These are phyloP conservation scores for Saccharum officinarum DNA, from an alignment of 176 grass and related monocot genomes.

Conservation along the genomic window DNA sequence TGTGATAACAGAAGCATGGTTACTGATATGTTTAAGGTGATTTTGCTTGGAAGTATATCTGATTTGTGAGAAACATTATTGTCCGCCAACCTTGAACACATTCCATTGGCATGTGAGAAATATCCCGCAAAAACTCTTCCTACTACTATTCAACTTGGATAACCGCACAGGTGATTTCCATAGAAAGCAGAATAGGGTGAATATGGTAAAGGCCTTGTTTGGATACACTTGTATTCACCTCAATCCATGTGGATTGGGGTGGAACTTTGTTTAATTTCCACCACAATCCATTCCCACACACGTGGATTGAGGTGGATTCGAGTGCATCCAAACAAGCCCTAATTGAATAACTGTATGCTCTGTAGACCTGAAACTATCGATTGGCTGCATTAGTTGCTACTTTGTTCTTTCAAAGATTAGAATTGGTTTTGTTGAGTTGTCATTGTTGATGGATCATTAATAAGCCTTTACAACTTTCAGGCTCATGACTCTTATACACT, in stretches of 20 bases:
- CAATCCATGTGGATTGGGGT: too few relatives aligned
- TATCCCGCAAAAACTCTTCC: background rate
- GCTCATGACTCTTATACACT: background rate
- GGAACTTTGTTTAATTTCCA: too few relatives aligned
- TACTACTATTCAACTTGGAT: background rate
- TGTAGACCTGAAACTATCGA: background rate
- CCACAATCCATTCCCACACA: too few relatives aligned
- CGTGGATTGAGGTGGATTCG: too few relatives aligned
- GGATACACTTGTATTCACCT: too few relatives aligned
- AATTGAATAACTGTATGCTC: background rate
- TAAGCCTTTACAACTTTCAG: background rate
- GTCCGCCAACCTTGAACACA: background rate
- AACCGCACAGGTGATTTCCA: background rate
- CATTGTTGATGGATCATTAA: background rate
- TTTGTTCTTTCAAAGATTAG: background rate
- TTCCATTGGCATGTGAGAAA: background rate
- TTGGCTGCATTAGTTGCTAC: background rate
- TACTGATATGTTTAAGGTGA: background rate
- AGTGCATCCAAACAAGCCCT: too few relatives aligned
- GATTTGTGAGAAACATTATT: background rate
- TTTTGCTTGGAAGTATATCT: background rate
- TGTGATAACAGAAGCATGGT: background rate
- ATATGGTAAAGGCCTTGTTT: too few relatives aligned
- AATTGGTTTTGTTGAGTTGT: background rate
- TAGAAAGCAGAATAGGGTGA: background rate